Evolutionary conservation across 1,139 yeast species (phyloP), one percentile per base, ranked within the genome.

Genomic region (Lodderomyces elongisporus): DNA sequence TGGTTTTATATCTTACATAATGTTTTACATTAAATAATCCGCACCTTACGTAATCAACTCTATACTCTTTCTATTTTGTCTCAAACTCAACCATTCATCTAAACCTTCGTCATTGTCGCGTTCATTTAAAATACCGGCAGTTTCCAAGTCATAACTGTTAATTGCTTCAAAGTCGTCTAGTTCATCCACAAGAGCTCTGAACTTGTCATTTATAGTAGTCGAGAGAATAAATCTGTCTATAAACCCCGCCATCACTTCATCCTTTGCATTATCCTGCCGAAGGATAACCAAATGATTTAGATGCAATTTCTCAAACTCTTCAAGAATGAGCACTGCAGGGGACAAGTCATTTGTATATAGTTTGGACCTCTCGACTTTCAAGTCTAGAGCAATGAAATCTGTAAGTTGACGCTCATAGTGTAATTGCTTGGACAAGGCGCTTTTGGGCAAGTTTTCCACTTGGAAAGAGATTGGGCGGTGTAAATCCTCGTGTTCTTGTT

Each of bases 161-260:
- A 28, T 27, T 9, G 30, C n/a, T 21, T 35, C 34, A 25, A 27
- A 20, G 22, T 42, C 44, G n/a, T 26, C 28, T 29, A 42, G 20
- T 18, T 49, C 55, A 18, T 49, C 47, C 12, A 38, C 33, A 14
- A 62, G 44, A 7, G 42, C 40, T 4, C 38, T 47, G 38, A 65
- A 66, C 18, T 52, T 49, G 45, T 44, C 54, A 28, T 57, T 53
- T 6, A 68, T 57, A 26, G 62, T 44, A 5, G 46, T 44, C 3
- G 69, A 51, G 8, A 68, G 42, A 9, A 62, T 52, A 34, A 60
- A 68, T 34, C 74, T 43, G 42, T 68, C 74, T 4, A 67, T 52
- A 39, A 65, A 66, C 4, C 74, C 74, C 15, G 53, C 40, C 58
- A 66, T 54, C 4, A 41, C 30, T n/a, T 45, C 44, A 10, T 44